A percentile compares a stretch with the other conserved stretches of the same genome.
Conservation (phyloP, 163 green algal species). For the Chlorella variabilis region DNA sequence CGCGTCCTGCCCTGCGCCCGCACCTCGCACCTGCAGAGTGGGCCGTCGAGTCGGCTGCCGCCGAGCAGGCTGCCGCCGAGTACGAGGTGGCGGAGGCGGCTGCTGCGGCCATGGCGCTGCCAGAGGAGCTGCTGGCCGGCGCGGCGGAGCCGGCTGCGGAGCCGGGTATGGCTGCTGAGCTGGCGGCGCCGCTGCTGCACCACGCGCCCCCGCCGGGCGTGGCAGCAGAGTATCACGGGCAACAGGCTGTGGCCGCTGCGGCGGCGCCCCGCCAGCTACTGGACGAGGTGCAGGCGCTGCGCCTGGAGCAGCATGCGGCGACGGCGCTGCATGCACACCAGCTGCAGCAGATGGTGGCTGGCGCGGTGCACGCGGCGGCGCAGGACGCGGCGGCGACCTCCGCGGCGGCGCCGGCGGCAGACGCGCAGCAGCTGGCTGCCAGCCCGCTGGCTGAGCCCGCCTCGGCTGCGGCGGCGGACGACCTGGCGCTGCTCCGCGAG, state of each 20-base stretch:
- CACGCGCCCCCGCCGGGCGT: not conserved
- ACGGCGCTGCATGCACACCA: not conserved
- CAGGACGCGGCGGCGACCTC: not conserved
- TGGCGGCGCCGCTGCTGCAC: not conserved
- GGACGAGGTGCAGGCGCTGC: no score
- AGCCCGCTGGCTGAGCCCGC: no score
- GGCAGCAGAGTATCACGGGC: no score
- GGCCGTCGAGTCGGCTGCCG: not conserved
- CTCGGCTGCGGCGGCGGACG: no score
- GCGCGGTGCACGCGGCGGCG: not conserved
- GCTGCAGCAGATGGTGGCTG: conserved; percentile 1
- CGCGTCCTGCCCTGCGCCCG: not conserved
- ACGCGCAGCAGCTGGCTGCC: no score
- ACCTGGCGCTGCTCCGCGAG: no score
- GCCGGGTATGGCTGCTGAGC: not conserved
- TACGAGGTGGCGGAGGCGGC: not conserved
- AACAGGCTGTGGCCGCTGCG: no score
- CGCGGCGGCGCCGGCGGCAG: not conserved
- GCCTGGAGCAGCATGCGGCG: not conserved
- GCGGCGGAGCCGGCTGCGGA: not conserved
- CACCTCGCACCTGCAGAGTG: not conserved
- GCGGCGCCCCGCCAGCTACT: no score
- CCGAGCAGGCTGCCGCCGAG: not conserved
- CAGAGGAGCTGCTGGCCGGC: not conserved
- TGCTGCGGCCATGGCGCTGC: not conserved